Evolutionary conservation across 345 rosid genomes (phyloP), one percentile per base, ranked within the genome.

Genomic region (rapeseed (Brassica napus)): DNA sequence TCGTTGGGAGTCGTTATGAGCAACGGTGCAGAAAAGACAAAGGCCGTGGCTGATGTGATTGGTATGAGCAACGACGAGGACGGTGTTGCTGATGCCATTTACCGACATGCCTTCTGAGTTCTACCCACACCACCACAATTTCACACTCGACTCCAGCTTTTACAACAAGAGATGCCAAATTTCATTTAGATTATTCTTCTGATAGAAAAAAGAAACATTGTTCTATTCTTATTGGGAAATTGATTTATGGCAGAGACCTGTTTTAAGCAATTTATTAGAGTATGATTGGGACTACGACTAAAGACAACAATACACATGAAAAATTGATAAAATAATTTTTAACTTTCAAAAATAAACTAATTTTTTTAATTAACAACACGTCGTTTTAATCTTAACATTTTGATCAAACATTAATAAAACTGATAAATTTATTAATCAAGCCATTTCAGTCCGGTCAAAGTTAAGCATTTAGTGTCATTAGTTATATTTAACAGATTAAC

Each of bases 21-120:
- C 81, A 95, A 93, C 59, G 99, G 92, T 49, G 73, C 98, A 14
- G 93, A 90, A 73, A 95, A 91, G 83, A 84, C 98, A n/a, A 94
- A 95, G 78, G 93, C 89, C 0, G 93, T 88, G 78, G 98, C 99
- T 14, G 67, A 92, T 72, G 86, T 85, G 68, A 83, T 92, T 28
- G 97, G 98, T 73, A 65, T 68, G 34, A 90, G 97, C 84, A 95
- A 93, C 14, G 94, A 95, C 49, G 89, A 95, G 88, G 92, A 93
- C 72, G 97, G 97, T 58, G 98, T 88, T 26, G 94, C 99, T 9
- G 97, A 91, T 84, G 98, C 98, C 68, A 88, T 95, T 57, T 89
- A 90, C 75, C 89, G 92, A 49, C 88, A 86, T 39, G 97, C 94
- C 21, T 95, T 93, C 78, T 93, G 30, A 26, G 30, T 68, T 32